Evolutionary conservation across 176 grass and related monocot species (phyloP), one percentile per base, ranked within the genome.

Genomic region (Neostapfia colusana): DNA sequence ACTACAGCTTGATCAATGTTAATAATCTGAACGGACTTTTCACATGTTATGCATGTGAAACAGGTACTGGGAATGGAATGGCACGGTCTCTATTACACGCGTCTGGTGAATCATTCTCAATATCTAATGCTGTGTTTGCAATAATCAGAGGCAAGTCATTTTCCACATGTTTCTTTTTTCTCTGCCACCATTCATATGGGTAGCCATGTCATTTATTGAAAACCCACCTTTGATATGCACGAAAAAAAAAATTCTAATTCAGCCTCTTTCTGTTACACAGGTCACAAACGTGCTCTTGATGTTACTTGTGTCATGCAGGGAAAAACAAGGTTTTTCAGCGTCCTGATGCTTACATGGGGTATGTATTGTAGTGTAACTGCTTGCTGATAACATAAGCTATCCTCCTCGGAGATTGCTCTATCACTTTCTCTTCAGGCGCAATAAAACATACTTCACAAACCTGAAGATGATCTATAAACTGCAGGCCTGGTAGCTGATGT

Each of bases 271-370:
- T 64, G 4, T 74, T 67, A 77, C 71, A 60, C 86, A 98, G 95
- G 95, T 86, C 79, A 90, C 54, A 92, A 73, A 67, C 82, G 95
- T 18, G 39, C 91, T 16, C 95, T 98, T 65, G 95, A 98, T 94
- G 91, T 94, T 50, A 65, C 87, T 70, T 89, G 87, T 78, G 74
- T 98, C 65, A 58, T 86, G 54, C 95, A 98, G 82, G 95, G 91
- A 84, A 87, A 86, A 53, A 94, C 82, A 35, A 94, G 76, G 73
- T 98, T 98, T 79, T 98, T 94, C 68, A 94, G 95, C 44, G 91
- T 98, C 17, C 73, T 98, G 73, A 92, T 94, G 95, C 95, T 98
- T 71, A 92, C 95, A 76, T 98, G 91, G 95, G 95, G 95, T 98
- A 90, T 74, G 73, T 40, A 51, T 51, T 51, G 8, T 54, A 82